Conservation (phyloP, 805 yeast species). For the Candida odintsovae region DNA sequence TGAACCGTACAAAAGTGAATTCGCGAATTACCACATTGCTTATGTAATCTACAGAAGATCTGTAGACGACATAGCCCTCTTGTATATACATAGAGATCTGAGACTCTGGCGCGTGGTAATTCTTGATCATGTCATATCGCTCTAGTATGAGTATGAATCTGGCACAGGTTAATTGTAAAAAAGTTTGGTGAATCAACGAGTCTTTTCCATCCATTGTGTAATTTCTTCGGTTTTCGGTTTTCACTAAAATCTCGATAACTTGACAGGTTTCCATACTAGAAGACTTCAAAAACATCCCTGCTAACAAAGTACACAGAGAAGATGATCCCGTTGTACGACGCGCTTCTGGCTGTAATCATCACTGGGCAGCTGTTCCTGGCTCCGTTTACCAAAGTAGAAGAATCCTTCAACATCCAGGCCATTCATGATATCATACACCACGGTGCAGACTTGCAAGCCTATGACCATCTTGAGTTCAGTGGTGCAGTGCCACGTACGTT, state of each 20-base stretch:
- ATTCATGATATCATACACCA: conserved; percentile 69
- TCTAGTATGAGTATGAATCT: no score
- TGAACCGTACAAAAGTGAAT: no score
- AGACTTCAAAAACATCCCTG: neutral
- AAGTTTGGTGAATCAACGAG: no score
- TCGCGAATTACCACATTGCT: no score
- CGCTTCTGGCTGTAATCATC: conserved; percentile 40
- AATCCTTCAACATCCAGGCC: conserved; percentile 88
- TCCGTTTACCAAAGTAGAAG: conserved; percentile 91
- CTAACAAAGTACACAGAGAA: neutral
- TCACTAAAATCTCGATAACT: neutral
- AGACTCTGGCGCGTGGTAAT: no score
- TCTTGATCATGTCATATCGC: no score
- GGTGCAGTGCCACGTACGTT: conserved; percentile 89
- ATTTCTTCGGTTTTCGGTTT: no score
- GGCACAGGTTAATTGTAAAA: no score
- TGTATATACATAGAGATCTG: no score
- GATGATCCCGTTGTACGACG: conserved; percentile 22
- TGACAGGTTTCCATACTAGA: neutral
- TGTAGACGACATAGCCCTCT: no score
- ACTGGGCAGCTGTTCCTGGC: conserved; percentile 47
- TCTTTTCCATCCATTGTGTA: no score
- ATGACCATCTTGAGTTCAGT: conserved; percentile 76
- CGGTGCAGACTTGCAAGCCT: conserved; percentile 45
- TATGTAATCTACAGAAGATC: no score